Percentiles rank a stretch among this genome's conserved stretches.
These are phyloP conservation scores for Ceratocystis alfenasii DNA, from an alignment of 2,329 filamentous ascomycete species.

Conservation along the genomic window DNA sequence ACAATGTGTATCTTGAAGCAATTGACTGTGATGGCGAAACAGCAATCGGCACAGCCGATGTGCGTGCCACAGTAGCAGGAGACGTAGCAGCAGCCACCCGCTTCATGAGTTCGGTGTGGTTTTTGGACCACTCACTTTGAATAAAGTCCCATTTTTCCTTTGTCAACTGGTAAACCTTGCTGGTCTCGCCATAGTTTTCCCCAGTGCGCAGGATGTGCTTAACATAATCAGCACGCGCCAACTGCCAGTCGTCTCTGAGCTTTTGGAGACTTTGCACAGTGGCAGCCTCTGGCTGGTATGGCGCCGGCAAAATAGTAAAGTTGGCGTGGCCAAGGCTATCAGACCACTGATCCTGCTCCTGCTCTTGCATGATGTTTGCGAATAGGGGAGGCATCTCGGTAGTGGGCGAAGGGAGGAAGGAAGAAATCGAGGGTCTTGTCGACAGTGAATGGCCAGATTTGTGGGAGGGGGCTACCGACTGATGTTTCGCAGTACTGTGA, in stretches of 20 bases:
- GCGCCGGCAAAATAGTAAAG: slow-evolving; percentile 74
- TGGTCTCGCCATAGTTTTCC: slow-evolving; percentile 82
- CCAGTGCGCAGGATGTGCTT: slow-evolving; percentile 79
- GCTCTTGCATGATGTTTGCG: slow-evolving; percentile 49
- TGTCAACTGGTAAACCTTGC: slow-evolving; percentile 74
- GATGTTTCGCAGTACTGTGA: slow-evolving; percentile 30
- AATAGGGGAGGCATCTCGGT: slow-evolving; percentile 47
- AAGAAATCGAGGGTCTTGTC: slow-evolving; percentile 63
- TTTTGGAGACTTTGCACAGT: slow-evolving; percentile 47
- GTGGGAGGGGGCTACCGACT: slow-evolving; percentile 31
- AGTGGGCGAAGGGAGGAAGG: slow-evolving; percentile 52
- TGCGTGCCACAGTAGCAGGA: slow-evolving; percentile 11
- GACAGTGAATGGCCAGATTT: slow-evolving; percentile 37
- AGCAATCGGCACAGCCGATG: slow-evolving; percentile 22
- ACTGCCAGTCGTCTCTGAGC: slow-evolving; percentile 69
- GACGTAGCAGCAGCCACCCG: slow-evolving; percentile 36
- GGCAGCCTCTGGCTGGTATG: slow-evolving; percentile 56
- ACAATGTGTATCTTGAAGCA: slow-evolving; percentile 13
- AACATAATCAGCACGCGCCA: slow-evolving; percentile 72
- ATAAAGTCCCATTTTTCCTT: slow-evolving; percentile 80
- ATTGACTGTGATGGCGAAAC: slow-evolving; percentile 21
- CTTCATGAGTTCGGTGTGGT: slow-evolving; percentile 53
- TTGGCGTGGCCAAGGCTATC: slow-evolving; percentile 82
- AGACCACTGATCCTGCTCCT: slow-evolving; percentile 65
- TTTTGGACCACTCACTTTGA: slow-evolving; percentile 59